Evolutionary conservation across 2,329 filamentous ascomycete species (phyloP).

Genomic region (Ascochyta fabae): DNA sequence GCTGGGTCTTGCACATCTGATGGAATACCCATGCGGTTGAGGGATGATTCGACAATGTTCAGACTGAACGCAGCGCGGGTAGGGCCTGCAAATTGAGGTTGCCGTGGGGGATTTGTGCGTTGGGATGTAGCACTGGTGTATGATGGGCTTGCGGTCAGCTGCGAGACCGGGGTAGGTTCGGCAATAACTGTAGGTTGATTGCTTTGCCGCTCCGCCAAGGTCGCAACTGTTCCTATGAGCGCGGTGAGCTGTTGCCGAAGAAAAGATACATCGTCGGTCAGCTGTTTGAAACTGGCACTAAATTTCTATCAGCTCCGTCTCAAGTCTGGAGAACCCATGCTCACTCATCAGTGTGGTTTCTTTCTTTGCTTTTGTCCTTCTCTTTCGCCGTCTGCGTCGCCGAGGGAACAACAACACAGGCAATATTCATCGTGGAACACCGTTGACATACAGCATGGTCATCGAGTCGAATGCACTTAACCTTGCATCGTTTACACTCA

Average conservation of each 20-base stretch:
- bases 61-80: constrained; percentile 30
- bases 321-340: not conserved
- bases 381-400: constrained; percentile 20
- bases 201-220: constrained; percentile 11
- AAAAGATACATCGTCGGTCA: constrained; percentile 21
- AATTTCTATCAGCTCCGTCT: not conserved
- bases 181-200: not conserved
- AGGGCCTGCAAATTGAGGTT: constrained; percentile 30
- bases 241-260: constrained; percentile 22
- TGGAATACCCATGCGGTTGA: constrained; percentile 23
- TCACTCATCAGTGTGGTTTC: constrained; percentile 12
- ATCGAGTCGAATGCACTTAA: constrained; percentile 23
- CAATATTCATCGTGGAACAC: constrained; percentile 16
- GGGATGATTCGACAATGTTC: constrained; percentile 28
- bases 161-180: constrained; percentile 4
- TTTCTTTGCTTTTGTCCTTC: constrained; percentile 12
- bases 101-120: constrained; percentile 9
- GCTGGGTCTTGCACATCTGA: constrained; percentile 3
- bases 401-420: constrained; percentile 21
- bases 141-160: constrained; percentile 13
- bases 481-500: constrained; percentile 28
- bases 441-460: constrained; percentile 24
- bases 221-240: constrained; percentile 16
- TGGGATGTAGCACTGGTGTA: constrained; percentile 12
- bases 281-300: constrained; percentile 13